Evolutionary conservation across 2,329 filamentous ascomycete species (phyloP).

Genomic region (Aspergillus sergii): DNA sequence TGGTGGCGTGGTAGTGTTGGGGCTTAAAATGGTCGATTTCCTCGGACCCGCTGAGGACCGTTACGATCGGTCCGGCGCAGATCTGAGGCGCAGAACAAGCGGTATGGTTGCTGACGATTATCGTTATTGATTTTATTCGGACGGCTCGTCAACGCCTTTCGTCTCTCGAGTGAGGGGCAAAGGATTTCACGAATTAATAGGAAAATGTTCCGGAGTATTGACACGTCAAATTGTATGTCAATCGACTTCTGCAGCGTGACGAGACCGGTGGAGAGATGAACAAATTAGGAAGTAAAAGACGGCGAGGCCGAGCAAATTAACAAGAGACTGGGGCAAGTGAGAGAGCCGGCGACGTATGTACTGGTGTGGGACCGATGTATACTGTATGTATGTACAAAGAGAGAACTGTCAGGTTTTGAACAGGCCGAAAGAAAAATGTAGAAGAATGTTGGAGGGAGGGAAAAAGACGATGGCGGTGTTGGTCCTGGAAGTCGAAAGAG

Average conservation of each 20-base stretch:
- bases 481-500: background rate
- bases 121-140: background rate
- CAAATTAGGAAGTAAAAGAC: background rate
- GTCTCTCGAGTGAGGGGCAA: background rate
- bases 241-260: slow-evolving; percentile 9
- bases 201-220: slow-evolving; percentile 4
- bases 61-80: slow-evolving; percentile 28
- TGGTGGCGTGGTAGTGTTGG: slow-evolving; percentile 11
- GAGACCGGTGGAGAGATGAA: background rate
- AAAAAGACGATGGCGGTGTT: background rate
- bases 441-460: background rate
- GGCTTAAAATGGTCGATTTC: slow-evolving; percentile 19
- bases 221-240: slow-evolving; percentile 12
- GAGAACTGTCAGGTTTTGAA: background rate
- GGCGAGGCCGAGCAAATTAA: background rate
- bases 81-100: slow-evolving; percentile 17
- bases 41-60: slow-evolving; percentile 28
- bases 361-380: slow-evolving; percentile 1
- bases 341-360: slow-evolving; percentile 3
- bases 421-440: background rate
- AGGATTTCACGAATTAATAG: slow-evolving; percentile 1
- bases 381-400: slow-evolving; percentile 1
- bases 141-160: background rate
- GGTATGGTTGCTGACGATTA: background rate
- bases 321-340: background rate